phyloP scores from a whole-genome alignment of 176 grass and related monocot genomes.

The Bonia amplexicaulis region DNA sequence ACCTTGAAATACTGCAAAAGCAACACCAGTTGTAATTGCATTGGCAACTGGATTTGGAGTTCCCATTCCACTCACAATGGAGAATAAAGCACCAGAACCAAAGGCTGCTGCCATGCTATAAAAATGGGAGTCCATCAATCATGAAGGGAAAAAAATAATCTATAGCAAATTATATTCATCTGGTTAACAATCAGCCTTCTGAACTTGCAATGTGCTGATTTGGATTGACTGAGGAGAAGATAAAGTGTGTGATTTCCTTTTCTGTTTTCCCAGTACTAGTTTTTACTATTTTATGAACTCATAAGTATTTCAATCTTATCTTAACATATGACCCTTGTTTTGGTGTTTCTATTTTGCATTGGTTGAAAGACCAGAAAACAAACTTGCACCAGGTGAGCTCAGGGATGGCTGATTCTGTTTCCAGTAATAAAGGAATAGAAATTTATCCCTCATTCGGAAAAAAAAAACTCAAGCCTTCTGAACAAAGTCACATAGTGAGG shows the following conservation, averaged over 20 bases:
- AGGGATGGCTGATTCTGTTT: not conserved
- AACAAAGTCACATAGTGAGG: not conserved
- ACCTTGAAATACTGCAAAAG: conserved; percentile 97
- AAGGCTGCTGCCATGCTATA: conserved; percentile 92
- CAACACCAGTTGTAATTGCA: conserved; percentile 79
- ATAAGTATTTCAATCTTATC: not conserved
- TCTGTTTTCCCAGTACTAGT: not conserved
- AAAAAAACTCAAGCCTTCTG: not conserved
- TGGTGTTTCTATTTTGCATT: not conserved
- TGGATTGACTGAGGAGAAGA: not conserved
- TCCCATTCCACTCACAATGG: conserved; percentile 94
- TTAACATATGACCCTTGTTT: not conserved
- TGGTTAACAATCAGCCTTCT: conserved; percentile 10
- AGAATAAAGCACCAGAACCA: conserved; percentile 95
- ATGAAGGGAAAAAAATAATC: not conserved
- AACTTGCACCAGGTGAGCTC: not conserved
- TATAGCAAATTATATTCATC: not conserved
- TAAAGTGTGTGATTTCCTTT: not conserved
- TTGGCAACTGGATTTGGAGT: conserved; percentile 77
- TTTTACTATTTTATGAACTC: not conserved
- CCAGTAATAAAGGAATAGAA: not conserved
- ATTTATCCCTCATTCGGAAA: not conserved
- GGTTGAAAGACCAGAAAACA: not conserved
- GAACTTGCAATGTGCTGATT: not conserved
- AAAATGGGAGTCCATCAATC: conserved; percentile 21